Evolutionary conservation across 2,329 filamentous ascomycete species (phyloP).

Genomic region (Fusarium chlamydosporum): DNA sequence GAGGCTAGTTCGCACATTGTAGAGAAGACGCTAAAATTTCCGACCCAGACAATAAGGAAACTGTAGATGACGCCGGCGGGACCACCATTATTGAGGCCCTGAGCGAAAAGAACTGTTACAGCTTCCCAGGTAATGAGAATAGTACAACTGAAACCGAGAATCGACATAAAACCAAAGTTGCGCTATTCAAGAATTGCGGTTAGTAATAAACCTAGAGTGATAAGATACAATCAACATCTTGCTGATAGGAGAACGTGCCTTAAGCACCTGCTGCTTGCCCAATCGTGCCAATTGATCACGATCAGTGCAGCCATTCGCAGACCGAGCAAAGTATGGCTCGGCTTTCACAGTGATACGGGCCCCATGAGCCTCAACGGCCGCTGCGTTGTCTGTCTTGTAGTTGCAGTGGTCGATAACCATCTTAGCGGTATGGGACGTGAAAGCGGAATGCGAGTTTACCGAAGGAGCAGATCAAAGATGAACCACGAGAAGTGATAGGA

Average conservation of each 20-base stretch:
- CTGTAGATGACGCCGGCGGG: constrained; percentile 62
- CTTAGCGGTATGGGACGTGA: not conserved
- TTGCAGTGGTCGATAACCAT: not conserved
- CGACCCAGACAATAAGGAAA: constrained; percentile 65
- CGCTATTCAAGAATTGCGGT: constrained; percentile 23
- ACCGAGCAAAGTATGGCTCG: not conserved
- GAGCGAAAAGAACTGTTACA: constrained; percentile 42
- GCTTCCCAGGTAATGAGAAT: constrained; percentile 49
- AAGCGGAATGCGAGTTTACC: not conserved
- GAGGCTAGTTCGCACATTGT: constrained; percentile 42
- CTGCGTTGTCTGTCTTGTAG: not conserved
- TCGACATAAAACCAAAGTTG: constrained; percentile 45
- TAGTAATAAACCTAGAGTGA: not conserved
- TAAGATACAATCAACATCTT: not conserved
- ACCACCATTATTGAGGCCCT: constrained; percentile 43
- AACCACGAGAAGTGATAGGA: not conserved
- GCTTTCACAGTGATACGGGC: not conserved
- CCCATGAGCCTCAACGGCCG: not conserved
- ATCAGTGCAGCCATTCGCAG: not conserved
- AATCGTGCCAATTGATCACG: constrained; percentile 22
- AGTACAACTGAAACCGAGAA: constrained; percentile 45
- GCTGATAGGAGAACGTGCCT: constrained; percentile 18
- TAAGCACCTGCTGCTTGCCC: constrained; percentile 46
- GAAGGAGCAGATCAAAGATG: not conserved
- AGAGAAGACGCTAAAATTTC: constrained; percentile 53